Evolutionary conservation across 176 grass and related monocot species (phyloP), one percentile per base, ranked within the genome.

Genomic region (Musa beccarii): DNA sequence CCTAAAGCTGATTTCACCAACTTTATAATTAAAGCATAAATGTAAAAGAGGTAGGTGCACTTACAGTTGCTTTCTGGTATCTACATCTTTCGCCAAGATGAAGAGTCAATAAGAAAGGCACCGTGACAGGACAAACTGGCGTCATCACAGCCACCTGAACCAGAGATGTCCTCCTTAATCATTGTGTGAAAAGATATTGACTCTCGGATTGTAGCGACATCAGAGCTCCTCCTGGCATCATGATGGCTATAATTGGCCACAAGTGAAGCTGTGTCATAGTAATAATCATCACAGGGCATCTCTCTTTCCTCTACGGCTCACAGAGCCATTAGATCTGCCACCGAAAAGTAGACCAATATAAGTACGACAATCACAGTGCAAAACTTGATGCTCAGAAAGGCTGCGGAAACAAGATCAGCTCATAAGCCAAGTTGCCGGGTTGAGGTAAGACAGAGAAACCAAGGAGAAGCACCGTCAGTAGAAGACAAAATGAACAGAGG

Each of bases 141-240:
- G n/a, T 92, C 85, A 81, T 85, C 83, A 24, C 66, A 14, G 19
- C 62, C 66, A 16, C 92, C 92, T 65, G 79, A 77, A 69, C 51
- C 61, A 89, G 85, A 86, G 16, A 84, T 83, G 53, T 96, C 92
- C 55, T 89, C 87, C 63, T 87, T 89, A 53, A 92, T 85, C 92
- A 96, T 88, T 22, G 89, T 90, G 53, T 87, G 92, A 84, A 96
- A 96, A 11, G 92, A 96, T 86, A 96, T 88, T 51, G 92, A 96
- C 43, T 87, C 89, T 50, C 79, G 78, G 81, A 89, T 92, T 49
- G 90, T 88, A 63, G 89, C 88, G 22, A 89, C 84, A 64, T 96
- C 93, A 24, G 87, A 89, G 79, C 85, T 96, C 54, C 87, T 82
- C 57, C 87, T 85, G 17, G 88, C 74, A 72, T 96, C 92, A 49